Conservation (phyloP, 148 eudicot species). For the Polygonum aviculare region DNA sequence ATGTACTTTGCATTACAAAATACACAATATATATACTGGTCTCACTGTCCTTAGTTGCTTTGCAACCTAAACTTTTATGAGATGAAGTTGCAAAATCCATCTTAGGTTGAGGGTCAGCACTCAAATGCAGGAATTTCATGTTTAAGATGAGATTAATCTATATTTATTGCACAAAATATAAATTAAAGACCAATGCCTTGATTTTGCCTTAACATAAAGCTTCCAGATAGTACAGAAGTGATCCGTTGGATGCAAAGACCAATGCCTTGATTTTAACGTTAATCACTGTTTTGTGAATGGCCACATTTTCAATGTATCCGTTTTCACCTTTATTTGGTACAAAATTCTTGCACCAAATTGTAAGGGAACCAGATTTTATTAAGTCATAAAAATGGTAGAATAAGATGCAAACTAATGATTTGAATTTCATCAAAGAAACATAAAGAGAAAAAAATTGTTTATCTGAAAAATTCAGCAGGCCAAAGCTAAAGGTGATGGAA, state of each 20-base stretch:
- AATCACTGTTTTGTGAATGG: not conserved
- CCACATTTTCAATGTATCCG: not conserved
- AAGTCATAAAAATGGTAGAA: not conserved
- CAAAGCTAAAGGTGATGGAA: not conserved
- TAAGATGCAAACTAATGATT: not conserved
- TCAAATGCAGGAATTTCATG: too few relatives aligned
- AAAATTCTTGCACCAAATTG: too few relatives aligned
- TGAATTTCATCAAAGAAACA: not conserved
- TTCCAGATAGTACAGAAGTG: not conserved
- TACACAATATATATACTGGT: not conserved
- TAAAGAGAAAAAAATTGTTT: not conserved
- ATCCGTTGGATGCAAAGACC: not conserved
- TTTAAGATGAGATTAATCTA: too few relatives aligned
- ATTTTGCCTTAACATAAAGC: too few relatives aligned
- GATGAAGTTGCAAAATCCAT: too few relatives aligned
- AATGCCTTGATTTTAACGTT: constrained; percentile 3
- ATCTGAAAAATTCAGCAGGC: not conserved
- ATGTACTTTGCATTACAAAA: not conserved
- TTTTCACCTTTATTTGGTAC: not conserved
- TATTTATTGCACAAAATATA: not conserved
- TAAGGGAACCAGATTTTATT: not conserved
- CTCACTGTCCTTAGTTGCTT: not conserved
- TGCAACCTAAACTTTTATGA: not conserved
- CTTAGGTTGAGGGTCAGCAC: too few relatives aligned
- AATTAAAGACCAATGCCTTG: too few relatives aligned